Evolutionary conservation across 192 early-diverging fungal genomes (phyloP).

Genomic region (Phycomyces blakesleeanus): DNA sequence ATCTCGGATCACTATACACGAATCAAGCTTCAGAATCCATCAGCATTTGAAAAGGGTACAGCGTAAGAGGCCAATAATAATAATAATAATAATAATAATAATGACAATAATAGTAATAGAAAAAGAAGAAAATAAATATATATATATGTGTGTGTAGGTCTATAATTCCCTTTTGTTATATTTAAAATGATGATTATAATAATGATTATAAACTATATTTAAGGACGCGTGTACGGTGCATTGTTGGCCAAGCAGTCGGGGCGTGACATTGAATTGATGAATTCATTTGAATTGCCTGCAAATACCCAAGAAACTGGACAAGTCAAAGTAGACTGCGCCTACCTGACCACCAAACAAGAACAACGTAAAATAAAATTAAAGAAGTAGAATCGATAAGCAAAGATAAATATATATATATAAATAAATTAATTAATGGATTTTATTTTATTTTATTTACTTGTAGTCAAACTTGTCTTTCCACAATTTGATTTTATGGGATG

Average conservation of each 20-base stretch:
- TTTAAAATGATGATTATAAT: no score
- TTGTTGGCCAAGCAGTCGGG: conserved; percentile 72
- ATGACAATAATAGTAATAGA: not conserved
- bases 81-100: conserved; percentile 5
- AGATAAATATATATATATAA: no score
- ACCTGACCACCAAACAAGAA: conserved; percentile 70
- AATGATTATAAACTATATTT: not conserved
- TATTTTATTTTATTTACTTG: no score
- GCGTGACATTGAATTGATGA: conserved; percentile 80
- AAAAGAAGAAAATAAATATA: no score
- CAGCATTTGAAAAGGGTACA: conserved; percentile 11
- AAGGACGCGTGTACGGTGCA: conserved; percentile 63
- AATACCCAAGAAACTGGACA: conserved; percentile 33
- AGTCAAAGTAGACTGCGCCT: conserved; percentile 55
- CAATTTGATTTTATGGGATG: conserved; percentile 80
- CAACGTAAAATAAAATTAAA: conserved; percentile 54
- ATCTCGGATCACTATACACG: conserved; percentile 86
- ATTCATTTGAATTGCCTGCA: conserved; percentile 76
- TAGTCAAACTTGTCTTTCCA: conserved; percentile 85
- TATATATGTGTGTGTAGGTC: no score
- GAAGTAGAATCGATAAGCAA: no score
- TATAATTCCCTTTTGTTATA: no score
- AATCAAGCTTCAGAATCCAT: conserved; percentile 55
- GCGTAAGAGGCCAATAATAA: not conserved
- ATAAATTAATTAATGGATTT: no score